Conservation (phyloP, 169 alveolate genomes). For the Plasmodium blacklocki region DNA sequence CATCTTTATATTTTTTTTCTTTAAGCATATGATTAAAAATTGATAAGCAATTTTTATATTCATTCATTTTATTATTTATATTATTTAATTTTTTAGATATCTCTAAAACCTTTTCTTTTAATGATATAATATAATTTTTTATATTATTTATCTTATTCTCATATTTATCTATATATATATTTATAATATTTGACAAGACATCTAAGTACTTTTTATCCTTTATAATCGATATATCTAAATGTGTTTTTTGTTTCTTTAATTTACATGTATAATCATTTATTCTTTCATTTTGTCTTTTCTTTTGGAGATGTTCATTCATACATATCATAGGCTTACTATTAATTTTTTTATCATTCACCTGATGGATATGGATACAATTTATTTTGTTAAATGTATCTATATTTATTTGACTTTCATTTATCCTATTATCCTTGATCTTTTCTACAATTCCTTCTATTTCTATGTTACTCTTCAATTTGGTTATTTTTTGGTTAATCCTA, state of each 20-base stretch:
- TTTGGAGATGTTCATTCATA: not conserved
- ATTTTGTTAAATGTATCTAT: no score
- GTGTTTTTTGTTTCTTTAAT: constrained; percentile 4
- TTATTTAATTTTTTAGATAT: not conserved
- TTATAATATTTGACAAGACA: not conserved
- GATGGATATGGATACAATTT: no score
- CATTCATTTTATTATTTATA: constrained; percentile 10
- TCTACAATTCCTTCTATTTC: no score
- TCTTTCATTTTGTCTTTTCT: not conserved
- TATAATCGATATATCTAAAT: not conserved
- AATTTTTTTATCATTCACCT: no score
- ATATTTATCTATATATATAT: constrained; percentile 8
- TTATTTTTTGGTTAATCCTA: no score
- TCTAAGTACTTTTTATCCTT: not conserved
- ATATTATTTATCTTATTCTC: constrained; percentile 11
- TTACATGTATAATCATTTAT: not conserved
- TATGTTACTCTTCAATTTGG: no score
- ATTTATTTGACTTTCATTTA: no score
- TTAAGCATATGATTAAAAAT: constrained; percentile 21
- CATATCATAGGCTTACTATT: no score
- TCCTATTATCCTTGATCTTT: no score
- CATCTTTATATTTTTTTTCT: not conserved
- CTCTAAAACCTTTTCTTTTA: not conserved
- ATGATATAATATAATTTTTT: not conserved
- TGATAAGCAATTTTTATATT: not conserved